Evolutionary conservation across 176 grass and related monocot genomes (phyloP).

Genomic region (Aegilops sharonensis): DNA sequence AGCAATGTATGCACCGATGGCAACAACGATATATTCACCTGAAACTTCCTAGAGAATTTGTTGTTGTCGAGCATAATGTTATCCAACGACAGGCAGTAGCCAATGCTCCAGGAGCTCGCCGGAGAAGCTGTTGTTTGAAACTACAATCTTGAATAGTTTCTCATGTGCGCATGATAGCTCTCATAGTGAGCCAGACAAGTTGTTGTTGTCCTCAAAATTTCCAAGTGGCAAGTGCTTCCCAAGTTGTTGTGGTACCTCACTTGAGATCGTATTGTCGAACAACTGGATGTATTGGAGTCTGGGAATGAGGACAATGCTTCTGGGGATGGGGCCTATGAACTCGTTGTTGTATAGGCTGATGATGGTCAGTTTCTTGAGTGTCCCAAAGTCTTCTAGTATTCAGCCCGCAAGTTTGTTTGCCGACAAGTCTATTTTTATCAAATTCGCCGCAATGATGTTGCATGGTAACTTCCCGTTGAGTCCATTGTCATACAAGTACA

Average conservation of each 20-base stretch:
- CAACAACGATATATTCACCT: too few relatives aligned
- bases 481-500: constrained; percentile 30
- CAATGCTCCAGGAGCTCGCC: constrained; percentile 31
- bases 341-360: constrained; percentile 46
- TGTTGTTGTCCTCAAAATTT: constrained; percentile 45
- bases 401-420: constrained; percentile 38
- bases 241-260: constrained; percentile 41
- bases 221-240: constrained; percentile 47
- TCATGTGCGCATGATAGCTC: constrained; percentile 30
- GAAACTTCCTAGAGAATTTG: too few relatives aligned
- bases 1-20: too few relatives aligned
- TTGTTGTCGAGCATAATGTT: constrained; percentile 51
- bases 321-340: constrained; percentile 42
- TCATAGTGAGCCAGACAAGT: constrained; percentile 40
- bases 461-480: constrained; percentile 29
- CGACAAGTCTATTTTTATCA: constrained; percentile 44
- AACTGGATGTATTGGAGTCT: constrained; percentile 14
- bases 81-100: neutral
- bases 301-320: constrained; percentile 42
- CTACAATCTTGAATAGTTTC: constrained; percentile 22
- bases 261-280: constrained; percentile 41
- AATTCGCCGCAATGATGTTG: neutral
- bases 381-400: constrained; percentile 38
- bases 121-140: constrained; percentile 38
- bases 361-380: constrained; percentile 12